Evolutionary conservation across 768 basidiomycete species (phyloP).

Genomic region (Serendipita sp.): DNA sequence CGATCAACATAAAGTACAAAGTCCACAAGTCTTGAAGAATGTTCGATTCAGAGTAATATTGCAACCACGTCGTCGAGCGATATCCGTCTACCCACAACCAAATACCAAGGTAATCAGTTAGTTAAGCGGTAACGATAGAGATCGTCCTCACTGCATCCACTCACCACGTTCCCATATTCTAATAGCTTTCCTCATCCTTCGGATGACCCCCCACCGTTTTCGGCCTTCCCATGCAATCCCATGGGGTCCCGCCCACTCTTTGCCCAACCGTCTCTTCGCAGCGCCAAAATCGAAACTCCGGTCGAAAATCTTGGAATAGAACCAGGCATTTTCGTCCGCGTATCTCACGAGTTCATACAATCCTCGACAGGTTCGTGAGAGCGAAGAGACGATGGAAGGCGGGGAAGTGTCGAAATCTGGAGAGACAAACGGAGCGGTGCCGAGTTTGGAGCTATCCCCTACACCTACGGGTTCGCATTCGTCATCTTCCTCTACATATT

Average conservation of each 20-base stretch:
- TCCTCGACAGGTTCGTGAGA: neutral
- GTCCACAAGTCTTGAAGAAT: conserved; percentile 29
- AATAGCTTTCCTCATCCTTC: neutral
- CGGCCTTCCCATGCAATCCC: neutral
- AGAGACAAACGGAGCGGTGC: neutral
- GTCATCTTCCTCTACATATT: neutral
- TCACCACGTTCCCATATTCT: conserved; percentile 9
- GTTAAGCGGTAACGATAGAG: neutral
- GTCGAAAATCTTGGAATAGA: conserved; percentile 36
- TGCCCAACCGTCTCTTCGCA: conserved; percentile 33
- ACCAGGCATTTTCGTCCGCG: neutral
- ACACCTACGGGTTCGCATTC: too few relatives aligned
- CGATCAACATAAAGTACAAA: conserved; percentile 40
- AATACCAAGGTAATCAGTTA: neutral
- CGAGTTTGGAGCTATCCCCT: neutral
- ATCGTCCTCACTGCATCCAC: neutral
- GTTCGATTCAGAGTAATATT: conserved; percentile 5
- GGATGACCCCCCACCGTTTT: neutral
- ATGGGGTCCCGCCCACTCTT: neutral
- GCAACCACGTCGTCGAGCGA: conserved; percentile 8
- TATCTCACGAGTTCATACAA: neutral
- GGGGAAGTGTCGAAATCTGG: neutral
- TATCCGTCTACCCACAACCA: neutral
- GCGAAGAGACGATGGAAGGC: neutral
- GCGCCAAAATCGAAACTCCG: conserved; percentile 42